These are phyloP conservation scores for Xylariales sp. DNA, from an alignment of 2,329 filamentous ascomycete species.

Conservation along the genomic window DNA sequence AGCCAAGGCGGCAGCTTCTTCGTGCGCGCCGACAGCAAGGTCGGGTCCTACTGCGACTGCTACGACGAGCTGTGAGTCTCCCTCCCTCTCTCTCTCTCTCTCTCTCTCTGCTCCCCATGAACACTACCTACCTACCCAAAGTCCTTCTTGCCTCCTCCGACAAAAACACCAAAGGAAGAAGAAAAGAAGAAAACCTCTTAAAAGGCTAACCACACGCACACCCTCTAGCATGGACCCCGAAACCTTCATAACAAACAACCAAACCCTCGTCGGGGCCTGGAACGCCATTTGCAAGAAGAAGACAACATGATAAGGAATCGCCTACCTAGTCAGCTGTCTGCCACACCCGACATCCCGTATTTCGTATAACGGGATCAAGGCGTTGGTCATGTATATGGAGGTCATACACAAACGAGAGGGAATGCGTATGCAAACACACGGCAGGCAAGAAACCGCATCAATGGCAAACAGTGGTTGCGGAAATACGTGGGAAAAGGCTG, in stretches of 20 bases:
- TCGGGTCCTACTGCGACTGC: conserved; percentile 45
- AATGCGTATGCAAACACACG: no score
- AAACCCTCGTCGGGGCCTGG: conserved; percentile 47
- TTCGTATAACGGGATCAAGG: neutral
- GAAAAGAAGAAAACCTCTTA: neutral
- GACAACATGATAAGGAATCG: conserved; percentile 2
- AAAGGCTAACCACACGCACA: neutral
- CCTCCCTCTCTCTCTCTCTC: neutral
- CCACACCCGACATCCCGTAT: neutral
- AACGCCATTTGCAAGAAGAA: conserved; percentile 45
- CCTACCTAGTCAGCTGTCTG: no score
- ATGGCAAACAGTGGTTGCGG: no score
- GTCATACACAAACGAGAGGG: neutral
- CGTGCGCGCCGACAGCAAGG: conserved; percentile 37
- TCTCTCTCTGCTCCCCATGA: no score
- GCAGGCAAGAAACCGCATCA: no score
- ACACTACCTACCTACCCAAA: neutral
- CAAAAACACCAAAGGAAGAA: no score
- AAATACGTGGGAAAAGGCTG: no score
- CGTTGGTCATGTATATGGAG: neutral
- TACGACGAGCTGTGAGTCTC: conserved; percentile 47
- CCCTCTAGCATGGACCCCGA: conserved; percentile 43
- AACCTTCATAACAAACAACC: conserved; percentile 42
- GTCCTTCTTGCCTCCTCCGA: no score
- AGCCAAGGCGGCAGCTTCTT: conserved; percentile 46